phyloP scores from a whole-genome alignment of 2,329 filamentous ascomycete genomes.

The Hymenoscyphus fructigenus region DNA sequence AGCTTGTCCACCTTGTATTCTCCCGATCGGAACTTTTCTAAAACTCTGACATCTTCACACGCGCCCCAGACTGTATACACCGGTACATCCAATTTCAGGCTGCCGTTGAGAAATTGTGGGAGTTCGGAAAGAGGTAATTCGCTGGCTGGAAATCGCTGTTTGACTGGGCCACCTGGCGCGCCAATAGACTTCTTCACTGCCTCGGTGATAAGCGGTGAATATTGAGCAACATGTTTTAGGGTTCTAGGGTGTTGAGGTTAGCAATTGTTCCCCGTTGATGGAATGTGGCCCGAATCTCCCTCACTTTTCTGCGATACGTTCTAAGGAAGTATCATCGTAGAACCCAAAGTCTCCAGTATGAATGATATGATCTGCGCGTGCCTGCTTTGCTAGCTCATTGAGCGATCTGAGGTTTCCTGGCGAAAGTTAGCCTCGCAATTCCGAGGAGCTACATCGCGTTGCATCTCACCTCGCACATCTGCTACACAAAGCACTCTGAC shows the following conservation, averaged over 20 bases:
- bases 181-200: slow-evolving; percentile 66
- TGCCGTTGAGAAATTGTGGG: slow-evolving; percentile 81
- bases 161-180: slow-evolving; percentile 73
- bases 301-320: slow-evolving; percentile 97
- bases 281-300: slow-evolving; percentile 32
- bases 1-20: slow-evolving; percentile 98
- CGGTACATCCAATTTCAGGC: slow-evolving; percentile 88
- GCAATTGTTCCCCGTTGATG: slow-evolving; percentile 20
- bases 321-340: slow-evolving; percentile 93
- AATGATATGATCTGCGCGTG: slow-evolving; percentile 94
- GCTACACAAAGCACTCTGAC: slow-evolving; percentile 69
- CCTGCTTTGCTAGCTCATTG: slow-evolving; percentile 93
- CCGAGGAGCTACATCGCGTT: slow-evolving; percentile 3
- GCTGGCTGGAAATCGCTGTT: slow-evolving; percentile 76
- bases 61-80: slow-evolving; percentile 99
- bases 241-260: slow-evolving; percentile 59
- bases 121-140: slow-evolving; percentile 92
- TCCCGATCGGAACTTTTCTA: slow-evolving; percentile 95
- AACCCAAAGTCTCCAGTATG: slow-evolving; percentile 99
- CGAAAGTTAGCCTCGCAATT: slow-evolving; percentile 26
- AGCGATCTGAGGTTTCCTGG: slow-evolving; percentile 90
- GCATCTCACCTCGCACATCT: slow-evolving; percentile 64
- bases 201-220: slow-evolving; percentile 90
- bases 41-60: slow-evolving; percentile 94
- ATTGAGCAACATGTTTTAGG: slow-evolving; percentile 96